Conservation (phyloP, 306 rosid species). For the Vigna nakashimae region DNA sequence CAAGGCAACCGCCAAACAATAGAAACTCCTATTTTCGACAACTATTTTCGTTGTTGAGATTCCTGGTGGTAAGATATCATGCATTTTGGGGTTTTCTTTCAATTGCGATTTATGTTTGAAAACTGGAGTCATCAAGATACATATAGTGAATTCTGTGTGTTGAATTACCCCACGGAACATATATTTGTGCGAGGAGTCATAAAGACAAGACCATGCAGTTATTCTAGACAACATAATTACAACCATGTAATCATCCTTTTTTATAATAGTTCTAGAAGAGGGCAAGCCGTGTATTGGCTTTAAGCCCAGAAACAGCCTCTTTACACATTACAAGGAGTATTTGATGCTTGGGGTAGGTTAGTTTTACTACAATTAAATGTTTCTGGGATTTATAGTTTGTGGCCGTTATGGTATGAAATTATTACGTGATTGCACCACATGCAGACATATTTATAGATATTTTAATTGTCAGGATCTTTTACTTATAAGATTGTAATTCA, state of each 20-base stretch:
- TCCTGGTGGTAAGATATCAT: neutral
- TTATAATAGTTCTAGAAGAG: neutral
- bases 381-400: neutral
- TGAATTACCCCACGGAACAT: neutral
- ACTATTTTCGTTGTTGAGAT: neutral
- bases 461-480: too few relatives aligned
- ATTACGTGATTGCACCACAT: too few relatives aligned
- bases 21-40: neutral
- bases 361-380: neutral
- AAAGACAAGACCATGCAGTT: neutral
- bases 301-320: too few relatives aligned
- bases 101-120: neutral
- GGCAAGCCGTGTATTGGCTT: too few relatives aligned
- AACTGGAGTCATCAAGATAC: neutral
- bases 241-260: neutral
- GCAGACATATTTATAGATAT: too few relatives aligned
- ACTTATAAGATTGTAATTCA: too few relatives aligned
- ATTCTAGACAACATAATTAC: neutral
- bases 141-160: neutral
- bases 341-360: neutral
- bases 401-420: too few relatives aligned
- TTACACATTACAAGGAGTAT: neutral
- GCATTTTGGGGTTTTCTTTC: constrained; percentile 4
- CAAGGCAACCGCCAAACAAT: neutral
- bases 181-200: too few relatives aligned